A percentile compares a stretch with the other conserved stretches of the same genome.
phyloP scores from a whole-genome alignment of 1,139 yeast species.

The Starmera stellimalicola region DNA sequence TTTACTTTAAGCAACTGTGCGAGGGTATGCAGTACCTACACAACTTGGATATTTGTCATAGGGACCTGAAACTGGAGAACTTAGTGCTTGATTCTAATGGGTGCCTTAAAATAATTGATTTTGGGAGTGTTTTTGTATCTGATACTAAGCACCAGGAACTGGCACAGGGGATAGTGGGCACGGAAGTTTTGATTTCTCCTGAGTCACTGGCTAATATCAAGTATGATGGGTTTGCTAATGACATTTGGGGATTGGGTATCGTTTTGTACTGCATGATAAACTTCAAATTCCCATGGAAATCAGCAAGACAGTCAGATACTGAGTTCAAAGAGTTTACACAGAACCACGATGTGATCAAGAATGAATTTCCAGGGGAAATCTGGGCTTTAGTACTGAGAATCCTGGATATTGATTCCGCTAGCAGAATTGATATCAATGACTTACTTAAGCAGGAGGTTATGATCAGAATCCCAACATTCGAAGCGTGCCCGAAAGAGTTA shows the following conservation, averaged over 20 bases:
- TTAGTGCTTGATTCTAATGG: constrained; percentile 59
- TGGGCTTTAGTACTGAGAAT: constrained; percentile 1
- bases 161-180: constrained; percentile 50
- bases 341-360: constrained; percentile 1
- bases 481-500: constrained; percentile 3
- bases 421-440: constrained; percentile 7
- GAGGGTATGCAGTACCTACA: constrained; percentile 54
- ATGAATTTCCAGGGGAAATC: constrained; percentile 4
- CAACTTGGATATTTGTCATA: constrained; percentile 55
- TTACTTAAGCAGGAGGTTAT: constrained; percentile 3
- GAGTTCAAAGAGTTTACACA: constrained; percentile 42
- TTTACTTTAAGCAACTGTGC: constrained; percentile 45
- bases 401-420: constrained; percentile 4
- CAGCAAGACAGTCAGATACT: constrained; percentile 64
- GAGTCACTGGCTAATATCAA: constrained; percentile 45
- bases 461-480: not conserved
- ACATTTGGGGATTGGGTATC: constrained; percentile 51
- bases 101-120: constrained; percentile 64
- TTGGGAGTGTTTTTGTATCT: constrained; percentile 45
- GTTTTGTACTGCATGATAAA: constrained; percentile 27
- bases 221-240: constrained; percentile 59
- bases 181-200: constrained; percentile 61
- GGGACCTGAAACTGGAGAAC: constrained; percentile 70
- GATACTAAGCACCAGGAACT: constrained; percentile 11
- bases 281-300: constrained; percentile 75